Percentiles rank a stretch among this genome's conserved stretches.
Conservation (phyloP, 202 grass and related monocot species). For the Setaria viridis region DNA sequence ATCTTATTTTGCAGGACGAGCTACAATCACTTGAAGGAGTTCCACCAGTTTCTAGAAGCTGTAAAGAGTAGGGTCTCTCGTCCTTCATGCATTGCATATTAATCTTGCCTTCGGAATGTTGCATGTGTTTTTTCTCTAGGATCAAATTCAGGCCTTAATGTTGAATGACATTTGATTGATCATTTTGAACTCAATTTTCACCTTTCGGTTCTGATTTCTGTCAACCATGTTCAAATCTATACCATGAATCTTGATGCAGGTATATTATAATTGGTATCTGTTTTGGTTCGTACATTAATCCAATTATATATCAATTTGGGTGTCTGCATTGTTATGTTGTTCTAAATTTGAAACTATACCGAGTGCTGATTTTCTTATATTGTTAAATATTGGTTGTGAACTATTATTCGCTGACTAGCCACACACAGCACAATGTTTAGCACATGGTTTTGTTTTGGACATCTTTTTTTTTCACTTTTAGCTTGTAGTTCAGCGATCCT, state of each 20-base stretch:
- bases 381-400: not conserved
- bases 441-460: not conserved
- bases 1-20: slow-evolving; percentile 70
- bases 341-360: not conserved
- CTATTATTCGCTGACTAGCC: not conserved
- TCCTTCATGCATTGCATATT: slow-evolving; percentile 1
- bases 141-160: not conserved
- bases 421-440: not conserved
- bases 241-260: not conserved
- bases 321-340: not conserved
- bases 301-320: not conserved
- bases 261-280: not conserved
- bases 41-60: slow-evolving; percentile 93
- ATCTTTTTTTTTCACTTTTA: not conserved
- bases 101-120: not conserved
- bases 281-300: not conserved
- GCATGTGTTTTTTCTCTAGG: not conserved
- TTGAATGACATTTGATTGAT: not conserved
- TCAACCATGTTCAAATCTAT: not conserved
- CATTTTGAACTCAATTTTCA: not conserved
- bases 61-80: slow-evolving; percentile 83
- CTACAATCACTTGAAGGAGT: slow-evolving; percentile 83
- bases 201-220: not conserved
- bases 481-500: not conserved
- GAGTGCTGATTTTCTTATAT: not conserved